A percentile compares a stretch with the other conserved stretches of the same genome.
These are phyloP conservation scores for Oehlia diaphana DNA, from an alignment of 192 early-diverging fungal species.

Conservation along the genomic window DNA sequence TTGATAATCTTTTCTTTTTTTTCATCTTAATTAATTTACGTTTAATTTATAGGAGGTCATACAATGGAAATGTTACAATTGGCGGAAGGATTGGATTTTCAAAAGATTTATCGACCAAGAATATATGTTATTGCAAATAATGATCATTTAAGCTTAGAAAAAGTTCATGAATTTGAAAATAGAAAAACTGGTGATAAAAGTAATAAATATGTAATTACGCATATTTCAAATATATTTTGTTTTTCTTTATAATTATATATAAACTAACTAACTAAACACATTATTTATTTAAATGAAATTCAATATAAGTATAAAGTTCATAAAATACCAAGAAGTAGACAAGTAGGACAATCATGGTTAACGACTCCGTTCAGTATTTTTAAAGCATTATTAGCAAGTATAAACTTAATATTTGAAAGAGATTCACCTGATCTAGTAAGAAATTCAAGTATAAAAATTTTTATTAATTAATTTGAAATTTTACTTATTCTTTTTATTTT, in stretches of 20 bases:
- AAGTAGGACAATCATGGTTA: conserved; percentile 70
- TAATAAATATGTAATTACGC: conserved; percentile 5
- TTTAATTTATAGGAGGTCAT: conserved; percentile 73
- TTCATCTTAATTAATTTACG: conserved; percentile 20
- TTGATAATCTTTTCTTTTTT: too few relatives aligned
- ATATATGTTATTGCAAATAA: conserved; percentile 72
- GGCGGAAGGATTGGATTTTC: conserved; percentile 57
- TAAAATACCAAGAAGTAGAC: conserved; percentile 67
- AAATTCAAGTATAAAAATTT: background rate
- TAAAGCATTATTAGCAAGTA: conserved; percentile 46
- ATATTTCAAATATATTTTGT: background rate
- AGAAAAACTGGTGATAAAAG: conserved; percentile 16
- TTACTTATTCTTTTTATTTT: background rate
- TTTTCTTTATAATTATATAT: background rate
- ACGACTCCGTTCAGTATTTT: conserved; percentile 52
- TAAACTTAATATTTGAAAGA: conserved; percentile 37
- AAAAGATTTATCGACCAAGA: conserved; percentile 56
- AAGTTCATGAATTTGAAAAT: conserved; percentile 53
- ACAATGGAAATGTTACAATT: conserved; percentile 89
- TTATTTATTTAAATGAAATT: too few relatives aligned
- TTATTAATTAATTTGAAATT: background rate
- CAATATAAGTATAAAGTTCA: too few relatives aligned
- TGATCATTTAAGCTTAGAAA: conserved; percentile 61
- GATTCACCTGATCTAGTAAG: conserved; percentile 62
- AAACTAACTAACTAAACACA: background rate